Conservation (phyloP, 768 basidiomycete species). For the Jaapia argillacea region DNA sequence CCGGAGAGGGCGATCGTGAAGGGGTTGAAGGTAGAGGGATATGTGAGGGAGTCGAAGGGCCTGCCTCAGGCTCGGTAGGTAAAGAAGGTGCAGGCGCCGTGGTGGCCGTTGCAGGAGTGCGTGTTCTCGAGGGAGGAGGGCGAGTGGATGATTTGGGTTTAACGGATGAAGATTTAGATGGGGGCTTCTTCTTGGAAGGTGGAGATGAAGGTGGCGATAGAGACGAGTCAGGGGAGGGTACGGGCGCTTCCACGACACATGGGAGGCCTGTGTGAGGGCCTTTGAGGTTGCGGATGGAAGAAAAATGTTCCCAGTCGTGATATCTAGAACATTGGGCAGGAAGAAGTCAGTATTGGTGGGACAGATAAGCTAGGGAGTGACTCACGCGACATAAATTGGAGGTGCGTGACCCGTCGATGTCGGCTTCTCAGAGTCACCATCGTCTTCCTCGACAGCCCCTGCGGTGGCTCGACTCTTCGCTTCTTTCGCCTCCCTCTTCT, state of each 20-base stretch:
- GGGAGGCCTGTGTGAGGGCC: constrained; percentile 80
- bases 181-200: constrained; percentile 21
- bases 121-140: constrained; percentile 10
- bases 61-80: no score
- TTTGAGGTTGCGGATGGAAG: constrained; percentile 78
- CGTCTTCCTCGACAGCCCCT: constrained; percentile 16
- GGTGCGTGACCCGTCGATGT: constrained; percentile 9
- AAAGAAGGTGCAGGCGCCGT: no score
- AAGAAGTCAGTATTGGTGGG: no score
- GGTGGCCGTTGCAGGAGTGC: constrained; percentile 6
- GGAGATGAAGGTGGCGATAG: constrained; percentile 19
- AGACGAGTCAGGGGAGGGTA: constrained; percentile 20
- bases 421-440: constrained; percentile 15
- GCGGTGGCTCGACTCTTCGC: constrained; percentile 6
- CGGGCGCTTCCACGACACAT: constrained; percentile 40
- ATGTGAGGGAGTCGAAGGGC: constrained; percentile 20
- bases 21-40: constrained; percentile 26
- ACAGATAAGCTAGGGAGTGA: constrained; percentile 19
- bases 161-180: constrained; percentile 15
- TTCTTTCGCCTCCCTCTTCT: constrained; percentile 15
- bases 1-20: constrained; percentile 24
- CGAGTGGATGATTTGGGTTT: constrained; percentile 6
- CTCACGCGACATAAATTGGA: constrained; percentile 80
- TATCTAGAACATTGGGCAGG: constrained; percentile 55
- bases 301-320: constrained; percentile 94